Evolutionary conservation across 139 green algal species (phyloP), one percentile per base, ranked within the genome.

Genomic region (Medakamo hakoo): DNA sequence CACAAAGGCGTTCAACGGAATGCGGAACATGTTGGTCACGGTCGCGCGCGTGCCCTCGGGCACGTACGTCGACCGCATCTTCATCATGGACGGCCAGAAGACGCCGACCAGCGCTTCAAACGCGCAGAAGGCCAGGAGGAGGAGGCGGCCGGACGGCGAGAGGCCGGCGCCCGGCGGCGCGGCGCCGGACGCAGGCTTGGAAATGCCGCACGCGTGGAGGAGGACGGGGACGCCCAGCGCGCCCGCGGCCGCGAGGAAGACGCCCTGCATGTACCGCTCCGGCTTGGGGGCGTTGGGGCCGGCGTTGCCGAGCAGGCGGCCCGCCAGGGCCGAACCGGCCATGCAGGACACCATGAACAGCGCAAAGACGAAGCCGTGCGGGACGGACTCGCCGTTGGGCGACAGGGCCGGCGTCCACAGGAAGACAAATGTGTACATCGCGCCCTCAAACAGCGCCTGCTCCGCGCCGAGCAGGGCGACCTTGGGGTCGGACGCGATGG

Each of bases 371-470:
- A 95, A 85, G 58, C 91, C 91, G 66, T 98, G 91, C 3, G 90
- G 91, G 60, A 98, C 90, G 68, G 78, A 68, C 82, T 97, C 83
- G 63, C 80, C 70, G 60, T 80, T 75, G 2, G 91, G 88, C 52
- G 68, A 61, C 30, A 97, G 81, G 4, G 89, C 85, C 20, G 89
- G 87, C 3, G 90, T 97, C 90, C 90, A 97, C 64, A 98, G 79
- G 80, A 98, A 98, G 1, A 98, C 89, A 75, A 97, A 98, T 2
- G 91, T 95, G 77, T 98, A 98, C 91, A 98, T 96, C 68, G 72
- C 72, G 9, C 80, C 91, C 73, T 98, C 91, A 71, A 97, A 98
- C 49, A 97, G 66, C 2, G 83, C 80, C 73, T 98, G 90, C 77
- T 95, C 93, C 21, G 80, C 86, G 3, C 89, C 89, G 31, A 96